Base-by-base conservation (phyloP, 441 rosid species). In the Euphorbia schlechtendalii region DNA sequence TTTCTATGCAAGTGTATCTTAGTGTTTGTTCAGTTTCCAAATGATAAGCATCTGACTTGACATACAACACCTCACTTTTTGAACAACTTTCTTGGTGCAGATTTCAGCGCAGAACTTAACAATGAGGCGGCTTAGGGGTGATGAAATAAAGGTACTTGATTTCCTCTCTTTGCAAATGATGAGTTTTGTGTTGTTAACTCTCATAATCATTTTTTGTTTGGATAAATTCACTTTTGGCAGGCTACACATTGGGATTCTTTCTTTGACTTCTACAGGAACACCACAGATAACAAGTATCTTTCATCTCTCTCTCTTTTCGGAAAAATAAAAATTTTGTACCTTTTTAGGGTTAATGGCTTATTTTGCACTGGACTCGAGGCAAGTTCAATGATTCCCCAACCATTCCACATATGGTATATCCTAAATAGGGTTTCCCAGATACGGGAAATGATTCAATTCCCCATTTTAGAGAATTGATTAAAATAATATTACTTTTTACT, bases 191-290 rank as follows among this genome's bases (percentile, higher is more conserved):
- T 49, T 30, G 45, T 48, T 52, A 8, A 45, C 5, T 58, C 8
- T n/a, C 18, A 5, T 10, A 24, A 24, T 59, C 28, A 56, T n/a
- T 9, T n/a, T 57, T 36, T 7, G 13, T 24, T 18, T 18, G 52
- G 21, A 17, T 32, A 21, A 8, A 1, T 56, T 51, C 43, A 7
- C 59, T 65, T 62, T 53, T 69, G 60, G 70, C 91, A 93, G 99
- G 97, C 88, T 66, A 76, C 59, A 69, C 93, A 93, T 65, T 93
- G 99, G 99, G 97, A 93, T 81, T 78, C 95, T 65, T 90, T 93
- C 86, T 90, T 88, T 77, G 60, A 56, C 21, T 93, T 93, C 85
- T 93, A 90, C 88, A 78, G 71, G 78, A 93, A 84, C 85, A 93
- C 97, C 22, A 88, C 97, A 7, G 90, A 90, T 80, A 93, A 90